These are phyloP conservation scores for Cyclotella baltica DNA, from an alignment of 108 stramenopile genomes.

Conservation along the genomic window DNA sequence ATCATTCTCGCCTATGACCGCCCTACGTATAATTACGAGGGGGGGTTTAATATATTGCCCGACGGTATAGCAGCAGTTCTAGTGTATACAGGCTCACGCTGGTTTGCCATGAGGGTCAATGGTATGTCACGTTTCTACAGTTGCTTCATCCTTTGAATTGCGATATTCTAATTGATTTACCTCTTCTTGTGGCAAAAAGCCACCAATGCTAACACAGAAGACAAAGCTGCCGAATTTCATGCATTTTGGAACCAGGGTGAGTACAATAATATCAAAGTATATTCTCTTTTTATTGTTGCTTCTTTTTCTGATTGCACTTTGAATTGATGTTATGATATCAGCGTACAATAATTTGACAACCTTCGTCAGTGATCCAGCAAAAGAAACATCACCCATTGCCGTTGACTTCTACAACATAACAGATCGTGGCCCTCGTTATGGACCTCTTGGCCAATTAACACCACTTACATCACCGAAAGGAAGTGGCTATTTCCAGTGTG, in stretches of 20 bases:
- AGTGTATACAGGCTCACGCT: slow-evolving; percentile 24
- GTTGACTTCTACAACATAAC: slow-evolving; percentile 30
- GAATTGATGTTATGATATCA: not conserved
- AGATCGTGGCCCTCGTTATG: slow-evolving; percentile 12
- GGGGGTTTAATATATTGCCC: not conserved
- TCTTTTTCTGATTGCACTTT: not conserved
- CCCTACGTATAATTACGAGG: slow-evolving; percentile 17
- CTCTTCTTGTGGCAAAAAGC: not conserved
- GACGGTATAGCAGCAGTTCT: slow-evolving; percentile 2
- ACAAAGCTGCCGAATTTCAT: slow-evolving; percentile 13
- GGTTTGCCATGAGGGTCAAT: slow-evolving; percentile 15
- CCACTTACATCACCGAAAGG: slow-evolving; percentile 12
- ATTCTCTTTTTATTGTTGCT: not conserved
- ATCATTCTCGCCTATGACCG: slow-evolving; percentile 23
- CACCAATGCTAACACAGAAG: not conserved
- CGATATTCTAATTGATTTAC: not conserved
- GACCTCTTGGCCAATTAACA: slow-evolving; percentile 19
- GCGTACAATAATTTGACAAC: slow-evolving; percentile 16
- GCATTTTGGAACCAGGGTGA: slow-evolving; percentile 33
- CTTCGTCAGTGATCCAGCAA: slow-evolving; percentile 34
- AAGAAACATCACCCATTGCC: slow-evolving; percentile 14
- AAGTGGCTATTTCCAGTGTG: slow-evolving; percentile 23
- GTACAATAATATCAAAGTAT: not conserved
- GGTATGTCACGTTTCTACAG: not conserved
- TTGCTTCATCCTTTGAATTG: not conserved